Evolutionary conservation across 495 filamentous ascomycete genomes (phyloP), one percentile per base, ranked within the genome.

Genomic region (Penicillium coprophilum): DNA sequence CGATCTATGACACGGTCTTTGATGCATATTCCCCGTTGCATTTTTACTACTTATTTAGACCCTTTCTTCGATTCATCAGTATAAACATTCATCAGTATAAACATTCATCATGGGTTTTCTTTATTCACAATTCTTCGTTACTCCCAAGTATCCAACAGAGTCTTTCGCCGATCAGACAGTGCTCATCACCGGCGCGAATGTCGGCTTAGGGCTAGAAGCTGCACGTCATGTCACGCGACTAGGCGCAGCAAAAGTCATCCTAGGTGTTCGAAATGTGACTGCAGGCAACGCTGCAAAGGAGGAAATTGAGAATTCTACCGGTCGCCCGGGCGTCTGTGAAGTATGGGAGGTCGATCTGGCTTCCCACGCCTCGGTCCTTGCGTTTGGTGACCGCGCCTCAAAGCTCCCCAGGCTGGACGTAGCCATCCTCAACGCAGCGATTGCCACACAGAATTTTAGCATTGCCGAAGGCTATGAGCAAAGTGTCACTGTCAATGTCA

Each of bases 341-440:
- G 80, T 85, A 12, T 84, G 82, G 78, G 64, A 74, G 24, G 62
- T 88, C 0, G 85, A 87, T 50, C 74, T 87, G 47, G 66, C 67
- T 19, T 73, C 69, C 0, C 56, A 71, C 50, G 55, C 47, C 9
- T 71, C 71, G 0, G 71, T 72, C 4, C 51, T 69, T 30, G 66
- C 66, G 0, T 85, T 86, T 57, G 73, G 64, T 4, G 55, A 62
- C 1, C 72, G 66, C 6, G 67, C 65, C 12, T 67, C 74, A 1
- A 54, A 63, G n/a, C 59, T 79, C 0, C 55, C 63, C 1, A 64
- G 61, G 7, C 46, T 85, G 0, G 79, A 85, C 51, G 63, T 56
- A 0, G 63, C 78, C 5, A 50, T 80, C 2, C 58, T 71, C 24
- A 83, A 83, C 57, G 79, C 81, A 2, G 79, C 70, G 6, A 47